phyloP scores from a whole-genome alignment of 2,329 filamentous ascomycete species.

The Arachnopeziza araneosa region DNA sequence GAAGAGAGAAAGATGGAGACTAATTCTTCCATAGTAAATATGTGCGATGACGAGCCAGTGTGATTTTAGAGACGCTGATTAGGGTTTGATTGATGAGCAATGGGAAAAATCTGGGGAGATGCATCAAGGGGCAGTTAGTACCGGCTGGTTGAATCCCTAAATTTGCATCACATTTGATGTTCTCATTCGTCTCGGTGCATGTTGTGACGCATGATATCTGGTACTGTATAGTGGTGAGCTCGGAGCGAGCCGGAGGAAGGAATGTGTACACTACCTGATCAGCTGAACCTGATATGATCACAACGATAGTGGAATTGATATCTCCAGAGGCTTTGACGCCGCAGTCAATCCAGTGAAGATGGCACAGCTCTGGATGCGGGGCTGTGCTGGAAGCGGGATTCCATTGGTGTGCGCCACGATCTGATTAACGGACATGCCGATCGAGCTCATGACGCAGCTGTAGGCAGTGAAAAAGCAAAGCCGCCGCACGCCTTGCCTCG shows the following conservation, averaged over 20 bases:
- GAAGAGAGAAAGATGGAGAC: background rate
- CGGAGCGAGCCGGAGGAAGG: background rate
- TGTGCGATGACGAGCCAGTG: constrained; percentile 27
- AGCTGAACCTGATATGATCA: background rate
- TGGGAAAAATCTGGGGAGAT: background rate
- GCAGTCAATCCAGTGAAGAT: too few relatives aligned
- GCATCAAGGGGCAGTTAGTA: background rate
- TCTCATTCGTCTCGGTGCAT: background rate
- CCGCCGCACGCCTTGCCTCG: background rate
- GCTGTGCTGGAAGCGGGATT: background rate
- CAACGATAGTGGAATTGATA: background rate
- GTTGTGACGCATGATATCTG: background rate
- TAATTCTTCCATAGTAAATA: constrained; percentile 26
- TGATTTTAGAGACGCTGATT: background rate
- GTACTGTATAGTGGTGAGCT: background rate
- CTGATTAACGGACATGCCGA: background rate
- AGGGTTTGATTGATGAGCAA: background rate
- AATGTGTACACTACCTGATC: background rate
- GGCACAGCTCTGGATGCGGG: background rate
- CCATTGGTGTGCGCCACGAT: background rate
- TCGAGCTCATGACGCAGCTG: background rate
- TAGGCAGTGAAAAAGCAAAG: background rate
- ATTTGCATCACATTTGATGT: background rate
- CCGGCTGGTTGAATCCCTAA: background rate
- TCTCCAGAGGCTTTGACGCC: background rate